Evolutionary conservation across 2,329 filamentous ascomycete species (phyloP), one percentile per base, ranked within the genome.

Genomic region (Botrytis galanthina): DNA sequence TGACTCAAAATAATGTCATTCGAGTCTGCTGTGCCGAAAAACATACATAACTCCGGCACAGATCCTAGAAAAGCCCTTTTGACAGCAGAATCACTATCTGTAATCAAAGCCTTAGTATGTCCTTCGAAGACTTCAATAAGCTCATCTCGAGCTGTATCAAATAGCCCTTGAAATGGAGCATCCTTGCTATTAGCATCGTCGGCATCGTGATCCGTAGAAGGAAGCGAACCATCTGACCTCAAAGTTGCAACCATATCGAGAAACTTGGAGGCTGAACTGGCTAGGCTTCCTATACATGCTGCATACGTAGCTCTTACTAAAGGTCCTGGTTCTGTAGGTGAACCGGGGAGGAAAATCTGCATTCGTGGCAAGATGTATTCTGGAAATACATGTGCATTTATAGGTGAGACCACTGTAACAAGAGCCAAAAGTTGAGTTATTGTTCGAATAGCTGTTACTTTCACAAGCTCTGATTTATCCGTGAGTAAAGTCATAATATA

Each of bases 1-100:
- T 99, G 96, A 46, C 94, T 97, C 35, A 99, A 85, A 26, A 99
- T 91, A n/a, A 99, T 93, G 80, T 99, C 96, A 81, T 97, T 98
- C 1, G 95, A 92, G 79, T 94, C 92, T n/a, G 91, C 88, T 75
- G 93, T 95, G 4, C 94, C 94, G 77, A 99, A 98, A 82, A 99
- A 98, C 77, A 98, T 90, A 81, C 96, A 99, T 1, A 99, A 86
- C 75, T 94, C 93, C 0, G 95, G 92, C 0, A 99, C 95, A 12
- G 96, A 98, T 14, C 92, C 92, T 62, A 99, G 85, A 80, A 99
- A 98, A 1, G 96, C 95, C 74, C 96, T 88, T 62, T 95, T 92
- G 35, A 99, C 97, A 51, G 93, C 91, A 8, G 93, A 88, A 79
- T 98, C 93, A 0, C 87, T 85, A 79, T 99, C 97, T 67, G 96